These are phyloP conservation scores for Macrophomina tecta DNA, from an alignment of 2,329 filamentous ascomycete species.

Conservation along the genomic window DNA sequence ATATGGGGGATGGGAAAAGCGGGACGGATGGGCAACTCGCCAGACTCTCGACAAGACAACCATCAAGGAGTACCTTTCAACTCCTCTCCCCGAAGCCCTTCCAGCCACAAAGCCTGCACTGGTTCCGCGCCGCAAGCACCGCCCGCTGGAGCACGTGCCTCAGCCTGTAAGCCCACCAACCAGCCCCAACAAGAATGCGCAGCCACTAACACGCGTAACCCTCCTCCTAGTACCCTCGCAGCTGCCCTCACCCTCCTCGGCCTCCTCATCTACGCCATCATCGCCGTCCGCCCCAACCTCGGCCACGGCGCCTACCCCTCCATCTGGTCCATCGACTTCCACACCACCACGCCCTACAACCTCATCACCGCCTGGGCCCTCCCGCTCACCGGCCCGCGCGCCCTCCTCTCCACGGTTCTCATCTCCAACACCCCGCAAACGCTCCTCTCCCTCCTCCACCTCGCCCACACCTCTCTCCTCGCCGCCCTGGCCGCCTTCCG, in stretches of 20 bases:
- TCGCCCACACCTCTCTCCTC: slow-evolving; percentile 53
- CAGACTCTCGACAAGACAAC: no score
- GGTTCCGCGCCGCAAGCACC: background rate
- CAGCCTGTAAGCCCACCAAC: background rate
- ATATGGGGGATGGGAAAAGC: no score
- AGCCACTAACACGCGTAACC: background rate
- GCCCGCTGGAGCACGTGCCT: background rate
- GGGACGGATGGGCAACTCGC: no score
- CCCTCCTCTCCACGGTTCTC: background rate
- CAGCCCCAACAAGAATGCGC: background rate
- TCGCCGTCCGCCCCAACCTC: background rate
- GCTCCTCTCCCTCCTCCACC: slow-evolving; percentile 54
- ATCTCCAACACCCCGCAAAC: slow-evolving; percentile 31
- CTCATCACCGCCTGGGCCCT: background rate
- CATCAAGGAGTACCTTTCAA: no score
- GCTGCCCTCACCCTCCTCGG: background rate
- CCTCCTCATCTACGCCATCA: background rate
- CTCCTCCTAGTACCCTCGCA: background rate
- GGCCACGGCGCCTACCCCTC: background rate
- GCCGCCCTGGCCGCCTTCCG: slow-evolving; percentile 54
- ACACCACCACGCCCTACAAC: background rate
- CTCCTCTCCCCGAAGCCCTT: no score
- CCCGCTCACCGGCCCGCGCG: background rate
- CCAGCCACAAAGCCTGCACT: no score
- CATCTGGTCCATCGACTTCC: background rate